These are phyloP conservation scores for Vigna reflexopilosa DNA, from an alignment of 306 rosid species.

Conservation along the genomic window DNA sequence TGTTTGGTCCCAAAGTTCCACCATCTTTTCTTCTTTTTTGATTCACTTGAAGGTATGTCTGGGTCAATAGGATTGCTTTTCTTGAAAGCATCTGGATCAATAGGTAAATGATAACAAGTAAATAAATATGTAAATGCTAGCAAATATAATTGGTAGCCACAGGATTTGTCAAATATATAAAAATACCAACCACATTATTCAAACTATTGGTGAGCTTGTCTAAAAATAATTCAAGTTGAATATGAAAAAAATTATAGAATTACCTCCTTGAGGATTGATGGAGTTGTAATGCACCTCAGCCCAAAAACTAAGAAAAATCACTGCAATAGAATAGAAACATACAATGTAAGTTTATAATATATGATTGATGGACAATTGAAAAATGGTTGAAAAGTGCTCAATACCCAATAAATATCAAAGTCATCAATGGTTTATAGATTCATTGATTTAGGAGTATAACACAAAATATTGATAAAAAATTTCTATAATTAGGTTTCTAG, in stretches of 20 bases:
- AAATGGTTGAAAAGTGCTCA: constrained; percentile 12
- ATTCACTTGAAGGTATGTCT: constrained; percentile 65
- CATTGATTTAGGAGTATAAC: background rate
- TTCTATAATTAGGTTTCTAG: constrained; percentile 1
- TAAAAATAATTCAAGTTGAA: constrained; percentile 36
- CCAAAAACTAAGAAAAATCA: constrained; percentile 90
- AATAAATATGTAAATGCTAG: background rate
- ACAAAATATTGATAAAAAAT: constrained; percentile 12
- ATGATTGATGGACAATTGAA: constrained; percentile 21
- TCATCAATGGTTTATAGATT: constrained; percentile 5
- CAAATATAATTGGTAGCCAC: background rate
- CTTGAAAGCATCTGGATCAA: too few relatives aligned
- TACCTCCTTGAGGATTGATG: constrained; percentile 88
- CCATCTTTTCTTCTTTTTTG: constrained; percentile 80
- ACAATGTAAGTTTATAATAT: constrained; percentile 6
- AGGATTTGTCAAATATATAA: constrained; percentile 2
- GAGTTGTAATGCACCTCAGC: constrained; percentile 99
- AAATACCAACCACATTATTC: constrained; percentile 2
- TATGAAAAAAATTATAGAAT: constrained; percentile 17
- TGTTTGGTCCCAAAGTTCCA: constrained; percentile 81
- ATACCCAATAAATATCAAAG: background rate
- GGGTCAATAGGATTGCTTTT: constrained; percentile 36
- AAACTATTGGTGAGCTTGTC: constrained; percentile 16
- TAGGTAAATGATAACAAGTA: too few relatives aligned
- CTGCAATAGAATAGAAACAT: constrained; percentile 55